Conservation (phyloP, 371 early-diverging fungal species). For the Modicella reniformis region DNA sequence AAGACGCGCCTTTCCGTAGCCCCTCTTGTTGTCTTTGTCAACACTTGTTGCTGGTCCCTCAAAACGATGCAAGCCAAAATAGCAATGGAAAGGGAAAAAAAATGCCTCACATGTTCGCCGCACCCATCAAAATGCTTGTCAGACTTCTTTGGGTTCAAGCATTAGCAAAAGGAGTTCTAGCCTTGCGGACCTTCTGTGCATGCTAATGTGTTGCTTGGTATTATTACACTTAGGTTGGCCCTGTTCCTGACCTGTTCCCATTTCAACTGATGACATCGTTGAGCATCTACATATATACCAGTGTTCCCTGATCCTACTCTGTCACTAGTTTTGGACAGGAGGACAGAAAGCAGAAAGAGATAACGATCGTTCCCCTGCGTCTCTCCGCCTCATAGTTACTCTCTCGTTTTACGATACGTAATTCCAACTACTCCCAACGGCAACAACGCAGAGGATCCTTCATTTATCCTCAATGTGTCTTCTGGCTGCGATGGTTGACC, state of each 20-base stretch:
- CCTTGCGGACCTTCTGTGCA: too few species aligned
- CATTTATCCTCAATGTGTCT: too few species aligned
- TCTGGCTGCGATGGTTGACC: neutral
- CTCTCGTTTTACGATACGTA: neutral
- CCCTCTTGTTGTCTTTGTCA: neutral
- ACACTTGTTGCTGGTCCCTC: neutral
- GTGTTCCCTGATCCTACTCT: too few species aligned
- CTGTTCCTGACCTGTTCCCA: slow-evolving; percentile 4
- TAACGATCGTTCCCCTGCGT: neutral
- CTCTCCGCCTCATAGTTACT: neutral
- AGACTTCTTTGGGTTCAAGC: too few species aligned
- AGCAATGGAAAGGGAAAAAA: neutral
- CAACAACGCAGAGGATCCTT: neutral
- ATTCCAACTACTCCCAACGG: slow-evolving; percentile 11
- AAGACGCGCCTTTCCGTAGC: too few species aligned
- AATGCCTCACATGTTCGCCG: slow-evolving; percentile 6
- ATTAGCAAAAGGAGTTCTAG: too few species aligned
- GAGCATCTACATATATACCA: neutral
- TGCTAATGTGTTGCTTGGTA: too few species aligned
- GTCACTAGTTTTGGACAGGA: neutral
- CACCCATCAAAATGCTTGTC: too few species aligned
- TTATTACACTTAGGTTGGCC: neutral
- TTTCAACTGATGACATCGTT: slow-evolving; percentile 13
- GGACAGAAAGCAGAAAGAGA: neutral
- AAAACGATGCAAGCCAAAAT: too few species aligned